Evolutionary conservation across 1,284 basidiomycete species (phyloP).

Genomic region (Pseudozyma sp.): DNA sequence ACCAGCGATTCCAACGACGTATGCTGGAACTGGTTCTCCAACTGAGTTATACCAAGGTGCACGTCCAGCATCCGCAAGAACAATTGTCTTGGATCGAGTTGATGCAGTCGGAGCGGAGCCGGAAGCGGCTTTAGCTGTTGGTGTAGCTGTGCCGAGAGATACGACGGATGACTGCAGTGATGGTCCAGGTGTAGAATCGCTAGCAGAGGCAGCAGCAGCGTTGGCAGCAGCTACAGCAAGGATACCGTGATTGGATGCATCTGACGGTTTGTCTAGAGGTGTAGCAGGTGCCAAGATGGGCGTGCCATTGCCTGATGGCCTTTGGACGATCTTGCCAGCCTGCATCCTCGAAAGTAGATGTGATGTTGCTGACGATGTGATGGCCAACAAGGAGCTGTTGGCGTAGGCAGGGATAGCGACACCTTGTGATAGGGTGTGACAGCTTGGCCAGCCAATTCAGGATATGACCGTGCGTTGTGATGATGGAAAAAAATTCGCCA

Average conservation of each 20-base stretch:
- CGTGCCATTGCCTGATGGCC: conserved; percentile 47
- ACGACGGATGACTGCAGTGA: conserved; percentile 16
- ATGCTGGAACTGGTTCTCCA: conserved; percentile 75
- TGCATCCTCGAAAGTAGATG: conserved; percentile 19
- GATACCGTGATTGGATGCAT: conserved; percentile 17
- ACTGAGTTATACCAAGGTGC: conserved; percentile 76
- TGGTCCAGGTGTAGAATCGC: not conserved
- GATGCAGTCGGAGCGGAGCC: conserved; percentile 15
- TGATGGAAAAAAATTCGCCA: not conserved
- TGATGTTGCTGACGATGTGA: not conserved
- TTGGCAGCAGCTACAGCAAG: conserved; percentile 33
- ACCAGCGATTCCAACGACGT: conserved; percentile 93
- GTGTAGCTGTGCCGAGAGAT: conserved; percentile 10
- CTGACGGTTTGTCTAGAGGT: conserved; percentile 14
- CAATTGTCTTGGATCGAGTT: conserved; percentile 52
- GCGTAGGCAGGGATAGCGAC: not conserved
- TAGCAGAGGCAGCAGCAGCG: conserved; percentile 11
- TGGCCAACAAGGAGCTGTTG: not conserved
- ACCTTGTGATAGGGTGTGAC: too few relatives aligned
- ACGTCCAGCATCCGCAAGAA: conserved; percentile 62
- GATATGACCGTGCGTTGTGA: not conserved
- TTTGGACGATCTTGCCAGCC: conserved; percentile 34
- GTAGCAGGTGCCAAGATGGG: conserved; percentile 40
- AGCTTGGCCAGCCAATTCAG: not conserved
- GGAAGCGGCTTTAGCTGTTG: conserved; percentile 13